These are phyloP conservation scores for Quercus ilex DNA, from an alignment of 306 rosid species.

Conservation along the genomic window DNA sequence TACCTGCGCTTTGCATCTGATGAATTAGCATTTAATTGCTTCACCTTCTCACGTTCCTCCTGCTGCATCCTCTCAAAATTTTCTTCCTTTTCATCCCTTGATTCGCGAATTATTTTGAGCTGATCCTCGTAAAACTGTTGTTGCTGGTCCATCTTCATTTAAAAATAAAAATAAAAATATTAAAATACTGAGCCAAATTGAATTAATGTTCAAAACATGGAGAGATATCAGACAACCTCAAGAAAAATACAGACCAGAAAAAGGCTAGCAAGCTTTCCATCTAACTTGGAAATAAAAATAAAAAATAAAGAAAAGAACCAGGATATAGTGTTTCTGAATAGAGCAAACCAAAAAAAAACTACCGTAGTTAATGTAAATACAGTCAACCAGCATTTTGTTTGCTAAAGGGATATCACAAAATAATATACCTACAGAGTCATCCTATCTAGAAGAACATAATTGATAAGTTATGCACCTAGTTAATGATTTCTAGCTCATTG, in stretches of 20 bases:
- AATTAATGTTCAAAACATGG: neutral
- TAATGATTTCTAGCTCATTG: neutral
- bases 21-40: conserved; percentile 38
- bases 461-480: too few relatives aligned
- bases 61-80: conserved; percentile 75
- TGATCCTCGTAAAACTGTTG: conserved; percentile 66
- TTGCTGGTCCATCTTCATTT: conserved; percentile 62
- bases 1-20: conserved; percentile 56
- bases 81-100: conserved; percentile 57
- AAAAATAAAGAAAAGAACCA: neutral
- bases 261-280: neutral
- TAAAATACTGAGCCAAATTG: conserved; percentile 9
- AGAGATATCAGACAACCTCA: neutral
- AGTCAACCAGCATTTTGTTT: neutral
- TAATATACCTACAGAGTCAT: too few relatives aligned
- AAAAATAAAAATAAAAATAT: neutral
- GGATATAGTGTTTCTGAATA: neutral
- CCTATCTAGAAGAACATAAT: too few relatives aligned
- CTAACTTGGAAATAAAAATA: neutral
- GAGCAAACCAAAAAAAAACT: too few relatives aligned
- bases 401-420: neutral
- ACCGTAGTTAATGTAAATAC: neutral
- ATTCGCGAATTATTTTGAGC: conserved; percentile 44
- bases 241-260: neutral
- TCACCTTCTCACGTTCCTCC: conserved; percentile 70